A percentile compares a stretch with the other conserved stretches of the same genome.
Conservation (phyloP, 106 monocot genomes). For the Acorus gramineus region DNA sequence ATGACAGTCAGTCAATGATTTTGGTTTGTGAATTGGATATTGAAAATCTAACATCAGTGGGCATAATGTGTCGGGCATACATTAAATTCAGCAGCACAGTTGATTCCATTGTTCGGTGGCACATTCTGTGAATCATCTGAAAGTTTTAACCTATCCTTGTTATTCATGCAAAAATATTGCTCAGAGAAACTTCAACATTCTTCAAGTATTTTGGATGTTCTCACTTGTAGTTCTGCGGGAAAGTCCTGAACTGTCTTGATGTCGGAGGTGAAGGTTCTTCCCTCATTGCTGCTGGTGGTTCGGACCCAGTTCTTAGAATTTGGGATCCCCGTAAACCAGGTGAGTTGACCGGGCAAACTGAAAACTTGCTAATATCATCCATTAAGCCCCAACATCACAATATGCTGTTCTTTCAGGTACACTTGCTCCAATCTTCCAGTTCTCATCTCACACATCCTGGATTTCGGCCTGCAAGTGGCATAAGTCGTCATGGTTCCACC, state of each 20-base stretch:
- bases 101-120: too few species aligned
- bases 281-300: conserved; percentile 84
- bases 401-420: conserved; percentile 29
- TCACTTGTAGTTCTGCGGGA: conserved; percentile 49
- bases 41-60: too few species aligned
- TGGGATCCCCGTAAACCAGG: conserved; percentile 98
- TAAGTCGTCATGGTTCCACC: conserved; percentile 63
- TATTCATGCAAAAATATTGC: not conserved
- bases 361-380: too few species aligned
- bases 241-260: conserved; percentile 87
- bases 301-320: conserved; percentile 76
- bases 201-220: too few species aligned
- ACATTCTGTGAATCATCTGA: too few species aligned
- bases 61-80: too few species aligned
- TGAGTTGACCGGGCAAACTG: conserved; percentile 1
- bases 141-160: too few species aligned
- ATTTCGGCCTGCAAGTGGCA: conserved; percentile 89
- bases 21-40: too few species aligned
- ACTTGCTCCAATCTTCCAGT: conserved; percentile 75
- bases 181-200: not conserved
- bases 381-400: too few species aligned
- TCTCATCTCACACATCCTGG: conserved; percentile 86
- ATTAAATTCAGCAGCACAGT: too few species aligned
- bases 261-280: conserved; percentile 84
- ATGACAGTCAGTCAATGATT: too few species aligned